Evolutionary conservation across 139 green algal species (phyloP).

Genomic region (Chlorella sp.): DNA sequence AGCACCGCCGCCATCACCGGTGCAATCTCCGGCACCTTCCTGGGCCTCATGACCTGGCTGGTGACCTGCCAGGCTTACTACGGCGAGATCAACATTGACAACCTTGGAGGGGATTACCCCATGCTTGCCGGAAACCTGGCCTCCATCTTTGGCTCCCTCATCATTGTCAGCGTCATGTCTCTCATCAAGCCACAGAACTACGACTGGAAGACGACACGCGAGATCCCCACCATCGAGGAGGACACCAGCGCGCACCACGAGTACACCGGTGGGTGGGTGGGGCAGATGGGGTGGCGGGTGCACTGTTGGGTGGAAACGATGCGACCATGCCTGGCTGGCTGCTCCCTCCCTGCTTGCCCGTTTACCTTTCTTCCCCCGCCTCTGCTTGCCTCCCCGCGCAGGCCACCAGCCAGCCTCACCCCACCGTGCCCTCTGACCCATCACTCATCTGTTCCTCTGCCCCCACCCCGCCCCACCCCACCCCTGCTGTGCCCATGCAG

Average conservation of each 20-base stretch:
- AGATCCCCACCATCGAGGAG: conserved; percentile 68
- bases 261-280: background rate
- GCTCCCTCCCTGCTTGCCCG: no score
- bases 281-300: background rate
- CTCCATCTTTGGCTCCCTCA: conserved; percentile 71
- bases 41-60: conserved; percentile 76
- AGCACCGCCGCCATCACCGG: conserved; percentile 74
- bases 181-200: conserved; percentile 65
- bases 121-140: conserved; percentile 90
- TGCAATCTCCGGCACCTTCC: conserved; percentile 55
- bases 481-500: background rate
- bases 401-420: background rate
- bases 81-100: conserved; percentile 56
- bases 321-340: no score
- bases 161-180: conserved; percentile 73
- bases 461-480: background rate
- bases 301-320: no score
- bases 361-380: background rate
- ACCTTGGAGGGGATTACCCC: conserved; percentile 77
- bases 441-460: background rate
- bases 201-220: conserved; percentile 60
- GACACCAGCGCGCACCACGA: conserved; percentile 28
- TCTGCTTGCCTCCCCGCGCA: no score
- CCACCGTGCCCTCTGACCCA: background rate
- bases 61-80: conserved; percentile 41